Evolutionary conservation across 108 stramenopile species (phyloP), one percentile per base, ranked within the genome.

Genomic region (Cyclotella kingstonii): DNA sequence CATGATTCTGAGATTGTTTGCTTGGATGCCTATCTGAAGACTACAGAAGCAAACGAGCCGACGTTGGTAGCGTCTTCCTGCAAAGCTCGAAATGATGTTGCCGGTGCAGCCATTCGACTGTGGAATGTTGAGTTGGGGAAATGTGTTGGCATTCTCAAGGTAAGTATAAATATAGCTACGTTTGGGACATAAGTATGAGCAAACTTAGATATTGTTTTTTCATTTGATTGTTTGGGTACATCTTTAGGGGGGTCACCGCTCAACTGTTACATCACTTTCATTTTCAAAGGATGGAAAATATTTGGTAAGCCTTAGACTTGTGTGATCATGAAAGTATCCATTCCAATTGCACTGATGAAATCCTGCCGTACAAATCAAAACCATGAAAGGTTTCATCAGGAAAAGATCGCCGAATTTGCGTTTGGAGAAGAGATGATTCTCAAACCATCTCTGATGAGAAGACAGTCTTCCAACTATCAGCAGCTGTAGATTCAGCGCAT

Each of bases 371-470:
- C n/a, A n/a, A 19, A 12, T 26, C 15, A 17, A 53, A 26, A n/a
- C 11, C 3, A 14, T 9, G 3, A 26, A 28, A 59, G 48, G 85
- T 81, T 6, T 90, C 92, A 6, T 83, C 89, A 2, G 90, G 90
- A 5, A 94, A 94, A 66, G 93, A 94, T 76, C 75, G 93, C 2
- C 63, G 93, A 45, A 76, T 94, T 5, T 94, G 93, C 64, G 54
- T 94, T 27, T 94, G 90, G 90, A 80, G 73, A 59, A 63, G 72
- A 54, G 9, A 27, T 10, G n/a, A 53, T 0, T 39, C 43, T n/a
- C 34, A 59, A 39, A 29, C 52, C 14, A 15, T 42, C n/a, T 25
- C 31, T 15, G 60, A 54, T 41, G 45, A 31, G 18, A 11, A 38
- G 3, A 22, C 33, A n/a, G 3, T 18, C 4, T 93, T 78, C 45